Conservation (phyloP, 202 grass and related monocot species). For the Schoenoplectus triqueter region DNA sequence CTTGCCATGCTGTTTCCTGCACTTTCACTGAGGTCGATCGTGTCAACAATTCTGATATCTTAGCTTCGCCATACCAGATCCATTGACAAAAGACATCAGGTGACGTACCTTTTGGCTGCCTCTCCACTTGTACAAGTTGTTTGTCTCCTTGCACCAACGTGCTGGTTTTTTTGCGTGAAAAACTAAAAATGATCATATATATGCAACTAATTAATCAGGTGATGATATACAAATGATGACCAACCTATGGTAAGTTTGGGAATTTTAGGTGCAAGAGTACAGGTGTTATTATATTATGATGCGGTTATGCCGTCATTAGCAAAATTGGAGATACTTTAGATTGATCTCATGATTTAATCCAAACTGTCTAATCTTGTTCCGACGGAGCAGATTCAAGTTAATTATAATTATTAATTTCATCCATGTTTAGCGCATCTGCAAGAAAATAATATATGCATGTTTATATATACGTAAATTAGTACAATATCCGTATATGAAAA, state of each 20-base stretch:
- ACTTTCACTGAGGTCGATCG: slow-evolving; percentile 33
- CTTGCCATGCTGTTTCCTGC: slow-evolving; percentile 25
- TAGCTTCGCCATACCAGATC: slow-evolving; percentile 28
- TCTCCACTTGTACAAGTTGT: slow-evolving; percentile 32
- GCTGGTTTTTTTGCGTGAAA: not conserved
- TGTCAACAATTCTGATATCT: slow-evolving; percentile 2
- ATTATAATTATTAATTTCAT: not conserved
- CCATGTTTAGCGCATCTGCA: too few species aligned
- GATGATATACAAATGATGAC: not conserved
- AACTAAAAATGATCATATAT: not conserved
- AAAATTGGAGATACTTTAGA: not conserved
- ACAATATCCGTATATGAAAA: too few species aligned
- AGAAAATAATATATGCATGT: too few species aligned
- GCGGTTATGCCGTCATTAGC: not conserved
- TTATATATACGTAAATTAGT: too few species aligned
- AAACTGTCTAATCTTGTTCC: not conserved
- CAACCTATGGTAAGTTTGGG: not conserved
- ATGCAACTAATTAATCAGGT: not conserved
- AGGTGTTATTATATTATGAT: not conserved
- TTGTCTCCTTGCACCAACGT: not conserved
- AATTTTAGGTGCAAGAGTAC: not conserved
- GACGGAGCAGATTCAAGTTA: not conserved
- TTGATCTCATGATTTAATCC: slow-evolving; percentile 6
- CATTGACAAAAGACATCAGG: slow-evolving; percentile 36
- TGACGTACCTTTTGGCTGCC: slow-evolving; percentile 32